Evolutionary conservation across 805 yeast genomes (phyloP), one percentile per base, ranked within the genome.

Genomic region (Starmerella tilneyi): DNA sequence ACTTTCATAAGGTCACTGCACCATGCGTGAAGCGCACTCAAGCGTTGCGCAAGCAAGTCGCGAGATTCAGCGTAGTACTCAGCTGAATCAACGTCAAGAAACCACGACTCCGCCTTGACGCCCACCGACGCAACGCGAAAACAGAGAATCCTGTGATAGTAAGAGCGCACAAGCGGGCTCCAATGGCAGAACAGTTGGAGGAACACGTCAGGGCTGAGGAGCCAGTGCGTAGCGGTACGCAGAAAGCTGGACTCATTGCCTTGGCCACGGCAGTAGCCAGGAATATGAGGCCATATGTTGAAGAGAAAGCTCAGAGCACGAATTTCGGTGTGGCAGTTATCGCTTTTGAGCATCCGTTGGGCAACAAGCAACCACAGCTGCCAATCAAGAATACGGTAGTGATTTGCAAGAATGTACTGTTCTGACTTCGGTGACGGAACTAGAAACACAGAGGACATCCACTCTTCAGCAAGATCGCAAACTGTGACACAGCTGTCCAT

Each of bases 111-210:
- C 20, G 53, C 48, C 6, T 49, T 57, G 2, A 56, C 29, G 9
- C 62, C 63, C 2, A 59, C 63, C 2, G 62, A 57, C 2, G 53
- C 49, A 35, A 79, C 61, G 50, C 84, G 72, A 81, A 89, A 84
- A 39, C 83, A 69, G 15, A 84, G 48, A 19, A 84, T 66, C 32
- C 86, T 67, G 39, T 74, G 67, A 59, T 78, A 84, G 56, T 78
- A 81, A 4, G 81, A 72, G 29, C 94, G 67, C 20, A 83, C 78
- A 15, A 84, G 61, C 3, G 94, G 86, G 56, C 78, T 74, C 84
- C 94, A 85, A 61, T 85, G 94, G 30, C 78, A 72, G 56, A 84
- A 76, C 49, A 73, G 74, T 39, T 68, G 64, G 27, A 62, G 62
- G 80, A 88, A 83, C 27, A 66, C 63, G 1, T 57, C 53, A 4